Conservation (phyloP, 352 stramenopile genomes). For the Phytophthora quininea region DNA sequence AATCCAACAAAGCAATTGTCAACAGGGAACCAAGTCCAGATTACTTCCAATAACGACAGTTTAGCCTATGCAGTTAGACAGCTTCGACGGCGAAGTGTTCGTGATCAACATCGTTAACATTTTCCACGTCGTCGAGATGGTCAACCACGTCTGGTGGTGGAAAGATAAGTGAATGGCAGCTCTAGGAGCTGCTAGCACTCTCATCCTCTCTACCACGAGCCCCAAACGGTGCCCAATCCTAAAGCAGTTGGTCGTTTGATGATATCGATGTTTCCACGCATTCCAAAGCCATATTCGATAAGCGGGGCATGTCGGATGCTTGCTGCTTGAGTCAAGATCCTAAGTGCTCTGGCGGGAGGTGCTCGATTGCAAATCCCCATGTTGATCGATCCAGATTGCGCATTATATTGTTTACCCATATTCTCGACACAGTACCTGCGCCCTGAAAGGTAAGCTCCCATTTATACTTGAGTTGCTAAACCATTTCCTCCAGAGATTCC, state of each 20-base stretch:
- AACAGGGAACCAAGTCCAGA: background rate
- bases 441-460: conserved; percentile 3
- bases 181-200: background rate
- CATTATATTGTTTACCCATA: background rate
- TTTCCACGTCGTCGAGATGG: background rate
- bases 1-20: background rate
- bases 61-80: background rate
- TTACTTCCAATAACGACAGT: background rate
- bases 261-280: background rate
- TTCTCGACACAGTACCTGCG: background rate
- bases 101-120: background rate
- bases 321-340: background rate
- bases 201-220: background rate
- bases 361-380: background rate
- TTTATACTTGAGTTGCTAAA: background rate
- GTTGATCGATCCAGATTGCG: background rate
- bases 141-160: background rate
- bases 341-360: background rate
- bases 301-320: background rate
- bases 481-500: conserved; percentile 2
- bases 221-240: background rate
- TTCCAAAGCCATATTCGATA: background rate
- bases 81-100: background rate
- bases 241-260: background rate
- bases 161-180: background rate